These are phyloP conservation scores for Eucalyptus regnans DNA, from an alignment of 345 rosid species.

Conservation along the genomic window DNA sequence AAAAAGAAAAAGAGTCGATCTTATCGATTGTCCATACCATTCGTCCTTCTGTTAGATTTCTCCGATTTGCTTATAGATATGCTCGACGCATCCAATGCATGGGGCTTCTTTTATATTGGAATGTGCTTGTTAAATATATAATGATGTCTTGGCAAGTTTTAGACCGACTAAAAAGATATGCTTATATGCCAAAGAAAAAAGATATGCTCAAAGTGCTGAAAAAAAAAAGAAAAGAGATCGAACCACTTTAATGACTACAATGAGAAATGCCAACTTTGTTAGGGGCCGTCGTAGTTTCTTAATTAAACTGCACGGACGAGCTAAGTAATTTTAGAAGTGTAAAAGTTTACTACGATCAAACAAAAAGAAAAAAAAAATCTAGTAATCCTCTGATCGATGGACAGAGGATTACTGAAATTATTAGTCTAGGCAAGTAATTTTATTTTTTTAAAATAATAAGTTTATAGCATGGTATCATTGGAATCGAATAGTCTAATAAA, in stretches of 20 bases:
- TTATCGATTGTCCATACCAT: neutral
- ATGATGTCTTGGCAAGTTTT: neutral
- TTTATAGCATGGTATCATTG: neutral
- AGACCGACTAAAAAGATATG: neutral
- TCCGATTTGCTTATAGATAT: neutral
- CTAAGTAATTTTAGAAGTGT: neutral
- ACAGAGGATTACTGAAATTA: neutral
- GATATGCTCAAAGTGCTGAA: neutral
- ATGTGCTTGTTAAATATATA: neutral
- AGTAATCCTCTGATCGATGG: neutral
- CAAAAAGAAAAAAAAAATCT: neutral
- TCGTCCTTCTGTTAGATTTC: neutral
- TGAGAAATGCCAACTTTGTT: neutral
- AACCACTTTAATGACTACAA: neutral
- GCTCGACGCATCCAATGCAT: neutral
- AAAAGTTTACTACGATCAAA: neutral
- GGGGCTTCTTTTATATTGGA: neutral
- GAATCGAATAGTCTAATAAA: neutral
- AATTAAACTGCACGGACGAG: neutral
- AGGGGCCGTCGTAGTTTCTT: neutral
- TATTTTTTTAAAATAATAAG: neutral
- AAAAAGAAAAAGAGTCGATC: neutral
- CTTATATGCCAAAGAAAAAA: neutral
- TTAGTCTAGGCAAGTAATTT: neutral
- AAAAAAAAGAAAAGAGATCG: neutral